Base-by-base conservation (phyloP, 2,329 filamentous ascomycete genomes). In the Neonectria faginata region DNA sequence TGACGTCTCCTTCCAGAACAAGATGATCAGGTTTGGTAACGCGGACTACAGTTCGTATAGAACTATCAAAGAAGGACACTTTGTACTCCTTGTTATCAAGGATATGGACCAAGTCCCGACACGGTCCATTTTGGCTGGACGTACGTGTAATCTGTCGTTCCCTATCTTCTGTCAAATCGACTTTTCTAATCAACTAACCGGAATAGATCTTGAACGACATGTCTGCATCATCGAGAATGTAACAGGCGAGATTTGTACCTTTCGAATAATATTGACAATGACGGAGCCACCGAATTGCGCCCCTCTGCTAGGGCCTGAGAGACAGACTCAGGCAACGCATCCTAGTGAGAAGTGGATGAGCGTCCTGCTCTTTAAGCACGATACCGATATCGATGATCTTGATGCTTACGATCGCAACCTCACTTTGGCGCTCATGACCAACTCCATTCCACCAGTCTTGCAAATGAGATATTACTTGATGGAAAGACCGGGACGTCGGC, bases 391-490 rank as follows among this genome's bases (percentile, higher is more conserved):
- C 5, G 73, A 75, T 20, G 62, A 57, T 5, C 59, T 78, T 3
- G 20, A 65, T 8, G 10, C 4, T 0, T 1, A 1, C 6, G 47
- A 70, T 0, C 70, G 67, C 27, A 52, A 59, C n/a, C 7, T 53
- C 2, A 65, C 70, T 5, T 70, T 88, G 57, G 74, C 78, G 4
- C 74, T 89, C 9, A 68, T 86, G 20, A 78, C 93, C 0, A 81
- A 87, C 12, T 82, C 85, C 1, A 79, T 93, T 3, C 92, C 92
- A 0, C 78, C 84, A 1, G 85, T 94, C 3, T 72, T 80, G 12
- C 80, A 87, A 0, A 89, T 94, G 83, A 81, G 79, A 69, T 51
- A 74, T 0, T 85, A 83, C 68, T 74, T 90, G 8, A 67, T 78
- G n/a, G 70, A 51, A 29, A 78, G 77, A 3, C 79, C 79, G 2